A percentile compares a stretch with the other conserved stretches of the same genome.
phyloP scores from a whole-genome alignment of 805 yeast species.

The Saccharomycodes ludwigii region DNA sequence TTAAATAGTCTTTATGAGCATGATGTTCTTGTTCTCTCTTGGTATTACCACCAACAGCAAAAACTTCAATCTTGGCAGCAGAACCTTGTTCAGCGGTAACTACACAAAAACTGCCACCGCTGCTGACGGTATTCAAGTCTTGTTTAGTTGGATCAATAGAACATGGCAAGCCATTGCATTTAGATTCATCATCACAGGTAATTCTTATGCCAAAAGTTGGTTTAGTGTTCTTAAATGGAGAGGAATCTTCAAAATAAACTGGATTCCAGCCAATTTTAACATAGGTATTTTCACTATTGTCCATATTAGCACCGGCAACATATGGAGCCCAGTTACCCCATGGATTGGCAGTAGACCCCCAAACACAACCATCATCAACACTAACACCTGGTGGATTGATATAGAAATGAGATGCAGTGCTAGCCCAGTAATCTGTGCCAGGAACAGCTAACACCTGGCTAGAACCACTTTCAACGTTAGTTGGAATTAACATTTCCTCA shows the following conservation, averaged over 20 bases:
- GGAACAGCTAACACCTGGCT: slow-evolving; percentile 67
- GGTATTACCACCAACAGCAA: slow-evolving; percentile 28
- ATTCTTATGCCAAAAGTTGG: slow-evolving; percentile 66
- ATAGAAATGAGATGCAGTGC: slow-evolving; percentile 79
- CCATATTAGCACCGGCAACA: slow-evolving; percentile 85
- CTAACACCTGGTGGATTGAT: slow-evolving; percentile 76
- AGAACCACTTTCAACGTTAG: slow-evolving; percentile 40
- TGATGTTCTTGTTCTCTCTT: too few species aligned
- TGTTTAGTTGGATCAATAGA: slow-evolving; percentile 60
- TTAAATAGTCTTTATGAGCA: too few species aligned
- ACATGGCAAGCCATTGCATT: slow-evolving; percentile 72
- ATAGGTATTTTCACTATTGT: slow-evolving; percentile 52
- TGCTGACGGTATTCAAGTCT: slow-evolving; percentile 44
- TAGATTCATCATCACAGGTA: slow-evolving; percentile 54
- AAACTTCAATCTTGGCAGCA: slow-evolving; percentile 63
- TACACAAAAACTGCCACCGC: slow-evolving; percentile 71
- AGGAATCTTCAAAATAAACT: slow-evolving; percentile 48
- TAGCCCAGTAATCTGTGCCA: slow-evolving; percentile 71
- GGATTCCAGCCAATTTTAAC: slow-evolving; percentile 92
- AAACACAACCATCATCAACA: slow-evolving; percentile 62
- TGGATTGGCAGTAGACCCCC: slow-evolving; percentile 65
- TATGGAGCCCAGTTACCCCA: slow-evolving; percentile 90
- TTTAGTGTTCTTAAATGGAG: slow-evolving; percentile 38
- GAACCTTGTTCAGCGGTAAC: slow-evolving; percentile 59
- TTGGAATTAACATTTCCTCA: slow-evolving; percentile 90